These are phyloP conservation scores for Rhizophagus sp. DNA, from an alignment of 192 early-diverging fungal species.

Conservation along the genomic window DNA sequence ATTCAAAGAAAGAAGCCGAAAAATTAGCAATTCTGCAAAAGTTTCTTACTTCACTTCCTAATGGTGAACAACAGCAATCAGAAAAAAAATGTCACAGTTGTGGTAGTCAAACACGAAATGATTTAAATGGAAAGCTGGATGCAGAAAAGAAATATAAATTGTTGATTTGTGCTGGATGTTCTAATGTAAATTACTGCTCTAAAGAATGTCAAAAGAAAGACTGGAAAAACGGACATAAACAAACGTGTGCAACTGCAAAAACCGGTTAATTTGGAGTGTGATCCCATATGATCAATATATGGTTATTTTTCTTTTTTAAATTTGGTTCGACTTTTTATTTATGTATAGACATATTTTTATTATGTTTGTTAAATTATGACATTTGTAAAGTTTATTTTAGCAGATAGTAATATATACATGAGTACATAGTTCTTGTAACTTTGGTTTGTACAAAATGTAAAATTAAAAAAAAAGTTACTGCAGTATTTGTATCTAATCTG, in stretches of 20 bases:
- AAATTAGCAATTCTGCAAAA: constrained; percentile 26
- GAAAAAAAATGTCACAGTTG: constrained; percentile 38
- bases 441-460: no score
- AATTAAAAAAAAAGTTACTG: no score
- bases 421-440: no score
- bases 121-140: constrained; percentile 21
- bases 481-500: no score
- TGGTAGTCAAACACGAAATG: constrained; percentile 33
- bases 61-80: constrained; percentile 2
- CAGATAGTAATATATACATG: neutral
- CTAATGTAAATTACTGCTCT: constrained; percentile 57
- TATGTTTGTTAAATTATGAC: neutral
- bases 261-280: neutral
- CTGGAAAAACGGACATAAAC: constrained; percentile 54
- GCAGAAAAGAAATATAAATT: constrained; percentile 35
- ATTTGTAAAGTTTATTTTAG: neutral
- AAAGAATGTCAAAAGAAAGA: constrained; percentile 60
- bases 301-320: neutral
- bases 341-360: neutral
- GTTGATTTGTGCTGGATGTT: constrained; percentile 55
- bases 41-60: constrained; percentile 26
- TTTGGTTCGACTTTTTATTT: neutral
- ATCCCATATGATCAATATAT: no score
- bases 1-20: constrained; percentile 25
- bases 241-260: constrained; percentile 34